Evolutionary conservation across 108 stramenopile genomes (phyloP).

Genomic region (Seminavis robusta): DNA sequence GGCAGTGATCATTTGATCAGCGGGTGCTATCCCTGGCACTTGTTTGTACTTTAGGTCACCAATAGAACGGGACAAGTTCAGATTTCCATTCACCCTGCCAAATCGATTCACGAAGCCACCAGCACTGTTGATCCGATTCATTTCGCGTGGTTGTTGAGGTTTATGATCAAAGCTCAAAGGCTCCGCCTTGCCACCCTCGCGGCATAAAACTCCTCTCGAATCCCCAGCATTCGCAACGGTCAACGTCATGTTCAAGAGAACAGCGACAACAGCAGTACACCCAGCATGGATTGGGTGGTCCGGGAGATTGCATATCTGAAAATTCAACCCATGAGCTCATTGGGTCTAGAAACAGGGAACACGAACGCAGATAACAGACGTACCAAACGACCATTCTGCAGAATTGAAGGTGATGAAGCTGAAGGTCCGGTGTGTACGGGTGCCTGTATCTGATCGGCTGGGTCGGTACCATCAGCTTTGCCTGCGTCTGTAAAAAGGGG

Average conservation of each 20-base stretch:
- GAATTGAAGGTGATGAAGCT: conserved; percentile 12
- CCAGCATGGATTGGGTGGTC: conserved; percentile 94
- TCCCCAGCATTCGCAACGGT: conserved; percentile 93
- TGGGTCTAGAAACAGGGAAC: background rate
- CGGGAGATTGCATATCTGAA: conserved; percentile 81
- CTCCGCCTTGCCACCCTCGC: conserved; percentile 57
- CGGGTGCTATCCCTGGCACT: conserved; percentile 62
- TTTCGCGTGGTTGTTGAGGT: conserved; percentile 75
- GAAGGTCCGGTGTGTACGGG: background rate
- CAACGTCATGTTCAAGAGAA: conserved; percentile 71
- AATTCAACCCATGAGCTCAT: background rate
- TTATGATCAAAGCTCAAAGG: conserved; percentile 90
- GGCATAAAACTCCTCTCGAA: conserved; percentile 84
- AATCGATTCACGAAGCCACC: conserved; percentile 95
- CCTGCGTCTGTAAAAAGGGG: background rate
- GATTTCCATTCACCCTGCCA: conserved; percentile 94
- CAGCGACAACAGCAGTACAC: conserved; percentile 89
- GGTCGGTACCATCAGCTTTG: background rate
- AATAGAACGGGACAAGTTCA: conserved; percentile 92
- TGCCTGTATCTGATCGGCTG: background rate
- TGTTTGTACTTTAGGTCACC: conserved; percentile 98
- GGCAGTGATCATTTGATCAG: conserved; percentile 87
- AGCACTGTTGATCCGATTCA: conserved; percentile 70
- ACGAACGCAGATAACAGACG: background rate
- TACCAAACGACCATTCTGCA: conserved; percentile 49